Evolutionary conservation across 2,329 filamentous ascomycete genomes (phyloP).

Genomic region (Lasiodiplodia sp.): DNA sequence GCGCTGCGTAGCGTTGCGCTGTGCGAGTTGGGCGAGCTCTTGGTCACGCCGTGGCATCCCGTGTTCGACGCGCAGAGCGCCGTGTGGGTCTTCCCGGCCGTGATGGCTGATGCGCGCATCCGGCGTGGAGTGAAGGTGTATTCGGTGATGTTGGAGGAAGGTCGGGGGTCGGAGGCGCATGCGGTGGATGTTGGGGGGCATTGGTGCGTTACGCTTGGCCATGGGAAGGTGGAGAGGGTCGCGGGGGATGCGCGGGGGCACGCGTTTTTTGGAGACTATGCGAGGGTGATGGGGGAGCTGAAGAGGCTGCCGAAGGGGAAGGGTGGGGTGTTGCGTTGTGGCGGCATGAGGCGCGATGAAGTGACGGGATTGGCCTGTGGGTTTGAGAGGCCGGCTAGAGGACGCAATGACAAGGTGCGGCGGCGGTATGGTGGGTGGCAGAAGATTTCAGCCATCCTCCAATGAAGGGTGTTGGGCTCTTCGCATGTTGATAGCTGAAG

Average conservation of each 20-base stretch:
- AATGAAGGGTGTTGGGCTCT: too few species aligned
- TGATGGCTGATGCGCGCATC: constrained; percentile 40
- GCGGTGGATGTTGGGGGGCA: constrained; percentile 52
- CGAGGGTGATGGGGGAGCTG: constrained; percentile 25
- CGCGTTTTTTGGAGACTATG: constrained; percentile 63
- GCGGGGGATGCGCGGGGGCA: constrained; percentile 58
- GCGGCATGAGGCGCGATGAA: constrained; percentile 12
- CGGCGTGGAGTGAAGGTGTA: constrained; percentile 63
- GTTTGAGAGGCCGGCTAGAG: background rate
- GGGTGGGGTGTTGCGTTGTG: constrained; percentile 4
- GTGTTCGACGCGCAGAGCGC: constrained; percentile 47
- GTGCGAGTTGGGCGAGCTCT: constrained; percentile 56
- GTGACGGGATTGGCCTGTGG: constrained; percentile 1
- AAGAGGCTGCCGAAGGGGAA: constrained; percentile 6
- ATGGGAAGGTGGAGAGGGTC: constrained; percentile 54
- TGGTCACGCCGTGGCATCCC: constrained; percentile 69
- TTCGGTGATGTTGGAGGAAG: constrained; percentile 63
- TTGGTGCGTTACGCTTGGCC: constrained; percentile 67
- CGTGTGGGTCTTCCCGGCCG: constrained; percentile 58
- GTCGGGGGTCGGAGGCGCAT: constrained; percentile 56
- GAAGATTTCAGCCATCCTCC: too few species aligned
- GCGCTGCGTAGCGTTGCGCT: constrained; percentile 50
- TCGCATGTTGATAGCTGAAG: too few species aligned
- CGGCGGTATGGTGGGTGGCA: too few species aligned
- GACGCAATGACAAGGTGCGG: background rate